Conservation (phyloP, 129 eudicot genomes). For the Glebionis coronaria region DNA sequence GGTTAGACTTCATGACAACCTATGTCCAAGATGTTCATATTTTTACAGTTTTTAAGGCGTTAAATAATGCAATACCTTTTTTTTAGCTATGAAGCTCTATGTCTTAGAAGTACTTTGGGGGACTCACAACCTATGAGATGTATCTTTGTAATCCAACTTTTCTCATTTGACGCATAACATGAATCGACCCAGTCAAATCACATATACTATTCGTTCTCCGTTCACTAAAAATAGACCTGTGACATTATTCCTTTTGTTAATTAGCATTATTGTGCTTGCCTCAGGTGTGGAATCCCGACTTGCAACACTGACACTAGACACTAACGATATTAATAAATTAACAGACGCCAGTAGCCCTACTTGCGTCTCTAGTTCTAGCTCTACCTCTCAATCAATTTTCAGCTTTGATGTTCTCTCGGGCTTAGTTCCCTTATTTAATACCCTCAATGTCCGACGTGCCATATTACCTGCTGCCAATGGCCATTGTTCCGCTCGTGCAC, state of each 20-base stretch:
- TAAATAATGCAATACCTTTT: too few relatives aligned
- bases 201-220: background rate
- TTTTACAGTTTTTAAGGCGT: too few relatives aligned
- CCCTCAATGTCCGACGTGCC: conserved; percentile 75
- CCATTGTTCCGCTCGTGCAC: conserved; percentile 97
- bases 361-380: conserved; percentile 16
- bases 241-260: conserved; percentile 1
- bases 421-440: conserved; percentile 65
- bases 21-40: too few relatives aligned
- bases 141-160: too few relatives aligned
- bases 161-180: background rate
- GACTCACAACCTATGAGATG: too few relatives aligned
- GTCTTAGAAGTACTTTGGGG: too few relatives aligned
- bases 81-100: too few relatives aligned
- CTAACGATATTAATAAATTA: conserved; percentile 50
- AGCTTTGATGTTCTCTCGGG: conserved; percentile 52
- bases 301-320: conserved; percentile 73
- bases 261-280: conserved; percentile 2
- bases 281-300: conserved; percentile 93
- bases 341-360: conserved; percentile 41
- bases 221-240: background rate
- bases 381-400: conserved; percentile 56
- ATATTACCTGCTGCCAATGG: conserved; percentile 87
- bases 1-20: too few relatives aligned
- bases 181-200: background rate